Conservation (phyloP, 2,329 filamentous ascomycete species). For the Fonsecaea nubica region DNA sequence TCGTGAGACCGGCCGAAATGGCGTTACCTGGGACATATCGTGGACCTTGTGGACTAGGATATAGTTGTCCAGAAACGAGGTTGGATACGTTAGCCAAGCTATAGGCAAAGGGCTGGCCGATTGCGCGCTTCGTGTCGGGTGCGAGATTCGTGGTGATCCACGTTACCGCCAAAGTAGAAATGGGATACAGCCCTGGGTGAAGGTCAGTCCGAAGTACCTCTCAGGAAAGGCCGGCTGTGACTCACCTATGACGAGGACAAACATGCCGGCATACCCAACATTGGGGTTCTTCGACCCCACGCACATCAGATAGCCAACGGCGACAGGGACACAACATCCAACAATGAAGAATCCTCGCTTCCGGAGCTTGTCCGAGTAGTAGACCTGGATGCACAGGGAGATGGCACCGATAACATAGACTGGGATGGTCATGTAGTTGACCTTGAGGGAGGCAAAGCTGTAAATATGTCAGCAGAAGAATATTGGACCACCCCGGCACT, state of each 20-base stretch:
- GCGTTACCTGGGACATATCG: conserved; percentile 44
- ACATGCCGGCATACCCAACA: conserved; percentile 47
- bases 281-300: conserved; percentile 42
- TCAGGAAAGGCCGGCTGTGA: background rate
- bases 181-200: conserved; percentile 41
- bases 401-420: conserved; percentile 60
- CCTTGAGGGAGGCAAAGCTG: conserved; percentile 29
- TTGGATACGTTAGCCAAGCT: conserved; percentile 43
- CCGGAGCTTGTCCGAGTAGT: conserved; percentile 44
- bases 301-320: conserved; percentile 46
- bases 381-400: conserved; percentile 24
- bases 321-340: conserved; percentile 42
- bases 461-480: conserved; percentile 5
- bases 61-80: conserved; percentile 45
- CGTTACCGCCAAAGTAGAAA: conserved; percentile 40
- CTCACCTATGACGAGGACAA: conserved; percentile 40
- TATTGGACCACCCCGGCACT: background rate
- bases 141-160: conserved; percentile 47
- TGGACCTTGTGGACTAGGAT: conserved; percentile 44
- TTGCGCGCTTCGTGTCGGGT: conserved; percentile 46
- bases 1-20: conserved; percentile 40
- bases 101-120: conserved; percentile 44
- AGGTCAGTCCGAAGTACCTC: conserved; percentile 16
- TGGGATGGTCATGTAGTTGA: conserved; percentile 62
- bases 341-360: conserved; percentile 45